Evolutionary conservation across 805 yeast genomes (phyloP).

Genomic region (Yarrowia sp.): DNA sequence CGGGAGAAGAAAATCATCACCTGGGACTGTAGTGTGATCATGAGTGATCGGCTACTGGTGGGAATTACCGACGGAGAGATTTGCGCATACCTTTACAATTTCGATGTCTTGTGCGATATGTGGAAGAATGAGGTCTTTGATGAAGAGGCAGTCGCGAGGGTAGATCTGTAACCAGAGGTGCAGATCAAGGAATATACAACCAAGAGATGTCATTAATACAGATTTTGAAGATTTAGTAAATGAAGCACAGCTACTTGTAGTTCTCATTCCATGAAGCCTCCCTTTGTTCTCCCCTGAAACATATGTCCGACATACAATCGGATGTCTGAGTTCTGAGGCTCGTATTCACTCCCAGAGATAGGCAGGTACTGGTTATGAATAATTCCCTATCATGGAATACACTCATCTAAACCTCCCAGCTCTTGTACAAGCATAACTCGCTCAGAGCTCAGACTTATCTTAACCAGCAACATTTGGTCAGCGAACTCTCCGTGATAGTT

Average conservation of each 20-base stretch:
- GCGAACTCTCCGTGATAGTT: neutral
- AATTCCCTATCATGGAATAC: neutral
- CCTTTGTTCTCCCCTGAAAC: too few relatives aligned
- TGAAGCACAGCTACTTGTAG: too few relatives aligned
- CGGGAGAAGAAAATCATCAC: neutral
- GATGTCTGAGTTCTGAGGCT: too few relatives aligned
- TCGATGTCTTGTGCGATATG: neutral
- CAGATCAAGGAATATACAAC: too few relatives aligned
- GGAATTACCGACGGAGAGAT: neutral
- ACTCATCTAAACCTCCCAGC: neutral
- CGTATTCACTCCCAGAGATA: too few relatives aligned
- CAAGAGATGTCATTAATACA: too few relatives aligned
- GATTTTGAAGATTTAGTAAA: too few relatives aligned
- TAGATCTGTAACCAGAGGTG: neutral
- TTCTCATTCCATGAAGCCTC: too few relatives aligned
- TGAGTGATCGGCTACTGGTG: neutral
- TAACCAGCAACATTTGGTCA: neutral
- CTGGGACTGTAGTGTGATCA: neutral
- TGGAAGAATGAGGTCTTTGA: neutral
- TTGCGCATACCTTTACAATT: neutral
- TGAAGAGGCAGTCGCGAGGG: neutral
- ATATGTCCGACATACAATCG: too few relatives aligned
- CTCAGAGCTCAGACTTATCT: conserved; percentile 3
- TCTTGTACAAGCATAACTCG: neutral
- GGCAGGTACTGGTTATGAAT: too few relatives aligned